Conservation (phyloP, 352 stramenopile species). For the Albugo laibachii region DNA sequence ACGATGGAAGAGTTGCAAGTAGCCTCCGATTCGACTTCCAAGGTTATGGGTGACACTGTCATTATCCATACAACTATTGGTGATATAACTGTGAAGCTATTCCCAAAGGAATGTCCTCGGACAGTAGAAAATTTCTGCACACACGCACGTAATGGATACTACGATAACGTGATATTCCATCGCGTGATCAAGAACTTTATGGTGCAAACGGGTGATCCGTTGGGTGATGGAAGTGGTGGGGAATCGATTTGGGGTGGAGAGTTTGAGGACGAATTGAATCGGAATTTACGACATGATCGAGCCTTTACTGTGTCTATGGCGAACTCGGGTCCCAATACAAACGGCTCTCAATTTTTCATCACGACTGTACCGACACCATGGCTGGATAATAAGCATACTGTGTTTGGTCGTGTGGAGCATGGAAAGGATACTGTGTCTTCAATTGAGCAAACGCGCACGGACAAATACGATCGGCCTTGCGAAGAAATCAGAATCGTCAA, state of each 20-base stretch:
- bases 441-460: constrained; percentile 84
- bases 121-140: constrained; percentile 98
- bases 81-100: constrained; percentile 96
- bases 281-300: constrained; percentile 86
- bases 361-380: constrained; percentile 95
- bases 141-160: constrained; percentile 93
- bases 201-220: constrained; percentile 90
- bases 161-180: constrained; percentile 98
- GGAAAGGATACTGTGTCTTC: constrained; percentile 94
- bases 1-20: constrained; percentile 86
- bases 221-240: constrained; percentile 94
- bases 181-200: constrained; percentile 99
- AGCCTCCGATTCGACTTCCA: constrained; percentile 45
- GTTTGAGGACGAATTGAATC: constrained; percentile 98
- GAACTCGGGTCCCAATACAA: constrained; percentile 77
- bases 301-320: constrained; percentile 98
- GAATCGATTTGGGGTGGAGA: constrained; percentile 98
- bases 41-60: constrained; percentile 48
- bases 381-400: constrained; percentile 94
- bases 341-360: constrained; percentile 95
- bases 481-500: constrained; percentile 81
- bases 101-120: constrained; percentile 84
- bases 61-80: constrained; percentile 97
- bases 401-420: constrained; percentile 80
- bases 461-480: constrained; percentile 61